These are phyloP conservation scores for Fusarium proliferatum DNA, from an alignment of 2,329 filamentous ascomycete species.

Conservation along the genomic window DNA sequence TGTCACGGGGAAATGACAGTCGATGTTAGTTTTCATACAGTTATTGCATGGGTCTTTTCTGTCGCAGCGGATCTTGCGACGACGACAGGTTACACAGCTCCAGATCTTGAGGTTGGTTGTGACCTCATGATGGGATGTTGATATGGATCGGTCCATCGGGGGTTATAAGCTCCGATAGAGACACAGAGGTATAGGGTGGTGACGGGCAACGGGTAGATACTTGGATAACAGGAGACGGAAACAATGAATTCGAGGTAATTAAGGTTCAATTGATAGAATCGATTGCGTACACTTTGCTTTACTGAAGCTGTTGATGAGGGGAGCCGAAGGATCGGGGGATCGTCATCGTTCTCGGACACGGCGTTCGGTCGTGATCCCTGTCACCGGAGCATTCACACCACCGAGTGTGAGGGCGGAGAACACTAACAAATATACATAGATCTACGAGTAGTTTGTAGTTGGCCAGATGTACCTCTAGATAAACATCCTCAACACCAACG, in stretches of 20 bases:
- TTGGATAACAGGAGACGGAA: background rate
- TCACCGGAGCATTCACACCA: constrained; percentile 3
- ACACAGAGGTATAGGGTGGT: background rate
- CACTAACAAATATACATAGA: constrained; percentile 22
- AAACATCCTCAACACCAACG: background rate
- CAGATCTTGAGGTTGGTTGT: constrained; percentile 42
- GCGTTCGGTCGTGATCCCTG: constrained; percentile 44
- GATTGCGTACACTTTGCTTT: background rate
- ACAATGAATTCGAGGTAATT: background rate
- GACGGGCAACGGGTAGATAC: background rate
- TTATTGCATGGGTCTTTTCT: constrained; percentile 46
- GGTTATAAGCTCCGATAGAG: constrained; percentile 23
- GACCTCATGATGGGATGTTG: constrained; percentile 11
- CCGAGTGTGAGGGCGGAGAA: background rate
- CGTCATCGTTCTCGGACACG: constrained; percentile 44
- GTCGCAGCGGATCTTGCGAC: constrained; percentile 48
- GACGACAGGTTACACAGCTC: constrained; percentile 49
- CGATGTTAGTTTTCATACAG: constrained; percentile 41
- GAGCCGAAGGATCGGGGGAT: constrained; percentile 22
- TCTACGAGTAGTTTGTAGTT: rapidly evolving
- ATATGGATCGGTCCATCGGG: constrained; percentile 32
- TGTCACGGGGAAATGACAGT: constrained; percentile 49
- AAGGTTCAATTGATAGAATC: background rate
- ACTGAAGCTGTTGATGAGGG: background rate
- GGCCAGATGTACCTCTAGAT: background rate